Evolutionary conservation across 495 filamentous ascomycete genomes (phyloP).

Genomic region (Schizothecium vesticola): DNA sequence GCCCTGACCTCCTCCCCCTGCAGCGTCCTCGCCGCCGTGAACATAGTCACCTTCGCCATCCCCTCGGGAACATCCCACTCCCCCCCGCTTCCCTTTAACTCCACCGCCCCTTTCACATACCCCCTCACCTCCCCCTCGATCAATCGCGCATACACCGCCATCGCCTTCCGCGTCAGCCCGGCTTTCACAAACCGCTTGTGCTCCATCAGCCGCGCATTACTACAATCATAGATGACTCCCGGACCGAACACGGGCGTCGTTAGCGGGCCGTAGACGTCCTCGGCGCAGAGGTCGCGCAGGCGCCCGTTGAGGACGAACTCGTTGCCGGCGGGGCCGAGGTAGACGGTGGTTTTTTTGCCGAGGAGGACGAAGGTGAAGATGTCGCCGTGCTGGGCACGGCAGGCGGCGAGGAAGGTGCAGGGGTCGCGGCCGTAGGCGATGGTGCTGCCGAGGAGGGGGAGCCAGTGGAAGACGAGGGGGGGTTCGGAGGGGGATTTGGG

Average conservation of each 20-base stretch:
- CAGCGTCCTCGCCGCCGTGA: constrained; percentile 61
- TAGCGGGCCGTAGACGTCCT: constrained; percentile 68
- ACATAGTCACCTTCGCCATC: constrained; percentile 66
- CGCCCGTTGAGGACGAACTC: constrained; percentile 77
- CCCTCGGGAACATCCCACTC: constrained; percentile 45
- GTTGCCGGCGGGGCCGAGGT: constrained; percentile 64
- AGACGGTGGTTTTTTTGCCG: constrained; percentile 70
- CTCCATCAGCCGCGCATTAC: constrained; percentile 74
- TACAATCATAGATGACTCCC: constrained; percentile 75
- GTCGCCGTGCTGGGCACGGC: constrained; percentile 56
- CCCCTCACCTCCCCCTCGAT: constrained; percentile 57
- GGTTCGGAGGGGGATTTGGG: not conserved
- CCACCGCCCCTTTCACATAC: constrained; percentile 48
- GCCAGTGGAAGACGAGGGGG: constrained; percentile 9
- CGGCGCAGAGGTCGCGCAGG: constrained; percentile 66
- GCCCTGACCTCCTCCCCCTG: constrained; percentile 64
- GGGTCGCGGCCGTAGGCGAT: constrained; percentile 10
- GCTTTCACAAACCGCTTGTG: constrained; percentile 78
- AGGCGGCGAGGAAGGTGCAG: not conserved
- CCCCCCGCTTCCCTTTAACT: constrained; percentile 51
- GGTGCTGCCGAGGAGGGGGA: constrained; percentile 10
- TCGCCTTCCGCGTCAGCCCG: constrained; percentile 57
- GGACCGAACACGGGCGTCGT: constrained; percentile 74
- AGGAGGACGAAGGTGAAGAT: constrained; percentile 74
- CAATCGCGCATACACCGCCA: constrained; percentile 57